Base-by-base conservation (phyloP, 1,139 yeast genomes). In the Sugiyamaella sp. region DNA sequence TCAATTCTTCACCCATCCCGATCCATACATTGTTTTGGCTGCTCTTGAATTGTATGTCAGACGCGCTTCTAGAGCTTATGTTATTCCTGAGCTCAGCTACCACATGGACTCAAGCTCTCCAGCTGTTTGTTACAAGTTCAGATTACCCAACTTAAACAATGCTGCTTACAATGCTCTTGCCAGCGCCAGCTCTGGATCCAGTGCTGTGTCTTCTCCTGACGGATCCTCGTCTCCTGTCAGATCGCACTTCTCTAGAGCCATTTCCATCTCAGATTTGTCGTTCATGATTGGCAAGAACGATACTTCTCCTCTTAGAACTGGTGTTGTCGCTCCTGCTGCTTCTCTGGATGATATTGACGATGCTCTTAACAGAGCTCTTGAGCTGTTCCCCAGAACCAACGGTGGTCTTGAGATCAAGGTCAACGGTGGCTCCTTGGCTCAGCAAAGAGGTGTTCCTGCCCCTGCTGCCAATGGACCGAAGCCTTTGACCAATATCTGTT, bases 1-100 rank as follows among this genome's bases (percentile, higher is more conserved):
- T 35, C 97, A 89, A 74, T 93, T 95, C 74, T 82, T 93, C 73
- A 82, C 82, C 51, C 88, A 89, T 64, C 67, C 79, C 20, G 98
- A 95, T 67, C 88, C 88, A 51, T 88, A 89, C 80, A 95, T 93
- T 58, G 87, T 95, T 3, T 81, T 93, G 65, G 98, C 99, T 37
- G 98, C 99, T 42, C 89, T 96, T 47, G 98, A 93, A 73, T 96
- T 93, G 55, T 93, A 93, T 72, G 85, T 91, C 56, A 86, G 99
- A 73, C 87, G 99, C 71, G 96, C 98, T 49, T 93, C 91, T 78
- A 85, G 98, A 69, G 98, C 98, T 42, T 95, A 95, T 74, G 86
- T 90, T 39, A 84, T 93, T 60, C 87, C 89, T 54, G 86, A 85
- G 58, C 80, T 93, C 55, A 74, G 77, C 53, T 88, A 89, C 68